A percentile compares a stretch with the other conserved stretches of the same genome.
Conservation (phyloP, 345 rosid genomes). For the Eucalyptus polybractea region DNA sequence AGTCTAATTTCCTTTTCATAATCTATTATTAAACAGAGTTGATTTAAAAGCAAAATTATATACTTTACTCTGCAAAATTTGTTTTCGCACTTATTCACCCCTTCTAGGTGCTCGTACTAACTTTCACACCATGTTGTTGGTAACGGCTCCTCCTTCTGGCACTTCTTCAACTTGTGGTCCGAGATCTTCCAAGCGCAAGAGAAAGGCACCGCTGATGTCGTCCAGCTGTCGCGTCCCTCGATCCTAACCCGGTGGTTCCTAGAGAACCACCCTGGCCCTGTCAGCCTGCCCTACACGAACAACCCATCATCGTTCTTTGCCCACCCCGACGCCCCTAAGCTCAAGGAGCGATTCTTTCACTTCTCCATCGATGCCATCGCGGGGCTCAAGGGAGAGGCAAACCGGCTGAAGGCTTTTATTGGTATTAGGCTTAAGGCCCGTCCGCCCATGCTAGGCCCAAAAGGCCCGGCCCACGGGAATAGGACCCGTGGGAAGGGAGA, state of each 20-base stretch:
- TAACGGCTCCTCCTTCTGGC: slow-evolving; percentile 64
- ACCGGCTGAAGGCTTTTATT: too few species aligned
- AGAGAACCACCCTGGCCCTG: slow-evolving; percentile 20
- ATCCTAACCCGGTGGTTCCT: slow-evolving; percentile 42
- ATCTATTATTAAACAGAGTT: too few species aligned
- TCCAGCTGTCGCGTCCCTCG: slow-evolving; percentile 29
- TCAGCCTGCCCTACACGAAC: slow-evolving; percentile 35
- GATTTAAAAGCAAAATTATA: too few species aligned
- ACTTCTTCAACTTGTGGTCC: slow-evolving; percentile 54
- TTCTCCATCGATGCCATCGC: slow-evolving; percentile 45
- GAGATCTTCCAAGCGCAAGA: slow-evolving; percentile 42
- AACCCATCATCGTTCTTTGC: slow-evolving; percentile 34
- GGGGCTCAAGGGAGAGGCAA: slow-evolving; percentile 37
- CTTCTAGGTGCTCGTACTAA: too few species aligned
- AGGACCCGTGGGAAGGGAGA: too few species aligned
- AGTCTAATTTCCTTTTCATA: too few species aligned
- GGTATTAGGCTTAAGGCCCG: too few species aligned
- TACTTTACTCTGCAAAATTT: too few species aligned
- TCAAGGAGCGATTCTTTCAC: slow-evolving; percentile 47
- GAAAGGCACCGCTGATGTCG: neutral
- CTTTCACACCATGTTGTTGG: slow-evolving; percentile 27
- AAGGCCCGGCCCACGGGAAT: too few species aligned
- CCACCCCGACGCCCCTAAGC: slow-evolving; percentile 24
- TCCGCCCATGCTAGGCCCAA: too few species aligned
- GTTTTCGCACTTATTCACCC: too few species aligned